A percentile compares a stretch with the other conserved stretches of the same genome.
Conservation (phyloP, 2,329 filamentous ascomycete genomes). For the Colletotrichum phormii region DNA sequence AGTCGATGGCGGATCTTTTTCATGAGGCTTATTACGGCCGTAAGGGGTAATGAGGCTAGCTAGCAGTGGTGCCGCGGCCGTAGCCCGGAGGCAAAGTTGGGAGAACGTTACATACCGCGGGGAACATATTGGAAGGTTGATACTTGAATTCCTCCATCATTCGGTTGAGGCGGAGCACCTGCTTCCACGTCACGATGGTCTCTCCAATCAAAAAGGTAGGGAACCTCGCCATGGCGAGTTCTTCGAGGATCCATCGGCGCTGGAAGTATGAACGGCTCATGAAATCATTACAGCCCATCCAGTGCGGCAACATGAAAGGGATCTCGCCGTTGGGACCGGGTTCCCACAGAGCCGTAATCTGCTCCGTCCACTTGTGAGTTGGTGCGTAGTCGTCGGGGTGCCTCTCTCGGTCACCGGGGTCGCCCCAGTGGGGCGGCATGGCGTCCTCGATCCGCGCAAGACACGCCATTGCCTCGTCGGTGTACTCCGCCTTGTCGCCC, state of each 20-base stretch:
- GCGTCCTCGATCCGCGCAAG: conserved; percentile 44
- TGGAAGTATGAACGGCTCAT: conserved; percentile 48
- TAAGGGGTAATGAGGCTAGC: neutral
- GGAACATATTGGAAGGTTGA: conserved; percentile 45
- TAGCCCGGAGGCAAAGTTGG: neutral
- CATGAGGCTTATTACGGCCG: neutral
- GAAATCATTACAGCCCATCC: conserved; percentile 43
- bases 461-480: conserved; percentile 42
- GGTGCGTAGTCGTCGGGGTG: conserved; percentile 50
- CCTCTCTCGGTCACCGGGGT: conserved; percentile 46
- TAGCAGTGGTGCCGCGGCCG: too few species aligned
- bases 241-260: conserved; percentile 51
- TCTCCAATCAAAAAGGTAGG: conserved; percentile 46
- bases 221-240: conserved; percentile 48
- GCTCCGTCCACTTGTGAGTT: conserved; percentile 44
- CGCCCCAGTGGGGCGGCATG: conserved; percentile 47
- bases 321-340: conserved; percentile 39
- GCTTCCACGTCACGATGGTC: conserved; percentile 50
- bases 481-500: conserved; percentile 44
- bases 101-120: conserved; percentile 30
- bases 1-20: neutral
- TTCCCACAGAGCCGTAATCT: conserved; percentile 43
- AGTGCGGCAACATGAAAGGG: conserved; percentile 39
- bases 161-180: conserved; percentile 48
- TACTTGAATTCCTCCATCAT: conserved; percentile 51